Percentiles rank a stretch among this genome's conserved stretches.
Conservation (phyloP, 495 filamentous ascomycete genomes). For the Astrocystis sublimbata region DNA sequence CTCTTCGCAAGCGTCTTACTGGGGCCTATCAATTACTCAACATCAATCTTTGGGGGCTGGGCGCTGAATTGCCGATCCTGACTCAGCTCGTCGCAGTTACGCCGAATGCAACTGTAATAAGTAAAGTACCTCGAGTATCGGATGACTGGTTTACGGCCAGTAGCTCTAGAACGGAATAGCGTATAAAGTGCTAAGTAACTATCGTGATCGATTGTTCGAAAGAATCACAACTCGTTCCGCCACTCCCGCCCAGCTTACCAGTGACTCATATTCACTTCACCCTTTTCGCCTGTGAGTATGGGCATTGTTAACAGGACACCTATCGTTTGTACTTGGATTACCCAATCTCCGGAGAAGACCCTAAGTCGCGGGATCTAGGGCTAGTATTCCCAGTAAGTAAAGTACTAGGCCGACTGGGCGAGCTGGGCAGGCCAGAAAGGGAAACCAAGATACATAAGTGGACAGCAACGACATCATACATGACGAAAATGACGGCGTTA, state of each 20-base stretch:
- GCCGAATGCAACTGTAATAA: conserved; percentile 11
- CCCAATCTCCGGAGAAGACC: neutral
- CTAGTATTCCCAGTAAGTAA: neutral
- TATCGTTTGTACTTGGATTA: neutral
- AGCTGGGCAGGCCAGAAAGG: neutral
- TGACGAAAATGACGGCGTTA: conserved; percentile 5
- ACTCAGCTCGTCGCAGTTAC: conserved; percentile 14
- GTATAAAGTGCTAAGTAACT: neutral
- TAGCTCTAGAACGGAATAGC: conserved; percentile 5
- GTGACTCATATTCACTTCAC: neutral
- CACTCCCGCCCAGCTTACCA: neutral
- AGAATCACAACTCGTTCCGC: no score
- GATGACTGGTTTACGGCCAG: neutral
- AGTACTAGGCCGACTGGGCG: no score
- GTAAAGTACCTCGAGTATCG: neutral
- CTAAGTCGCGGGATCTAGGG: neutral
- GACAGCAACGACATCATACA: conserved; percentile 9
- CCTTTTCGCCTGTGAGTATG: no score
- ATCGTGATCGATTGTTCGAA: no score
- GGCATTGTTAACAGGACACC: neutral
- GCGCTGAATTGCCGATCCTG: neutral
- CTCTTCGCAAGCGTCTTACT: neutral
- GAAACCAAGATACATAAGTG: neutral
- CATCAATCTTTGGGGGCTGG: conserved; percentile 10
- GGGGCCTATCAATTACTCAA: neutral